Evolutionary conservation across 2,329 filamentous ascomycete genomes (phyloP), one percentile per base, ranked within the genome.

Genomic region (Akanthomyces lecanii): DNA sequence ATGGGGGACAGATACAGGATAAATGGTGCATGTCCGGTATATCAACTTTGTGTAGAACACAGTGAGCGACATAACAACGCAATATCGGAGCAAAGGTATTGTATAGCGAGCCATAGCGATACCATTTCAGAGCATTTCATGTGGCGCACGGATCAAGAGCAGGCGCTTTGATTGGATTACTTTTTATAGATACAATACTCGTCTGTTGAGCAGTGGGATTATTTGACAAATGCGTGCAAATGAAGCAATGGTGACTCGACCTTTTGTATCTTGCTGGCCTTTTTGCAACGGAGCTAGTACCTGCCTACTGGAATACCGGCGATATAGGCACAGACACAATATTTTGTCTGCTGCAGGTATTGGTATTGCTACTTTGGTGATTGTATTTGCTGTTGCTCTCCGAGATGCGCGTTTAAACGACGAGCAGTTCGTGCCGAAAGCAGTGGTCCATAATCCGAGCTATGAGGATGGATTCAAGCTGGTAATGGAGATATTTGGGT

Each of bases 301-400:
- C 21, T 21, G 21, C 21, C 21, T 21, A 21, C 21, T 21, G 21
- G 21, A 21, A 21, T 21, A 21, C 21, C 21, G 21, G 21, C 21
- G 21, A 2, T 82, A 82, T 67, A 75, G 79, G 68, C 71, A 80
- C 42, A 74, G 78, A 0, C 79, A 82, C 73, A 73, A 76, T 4
- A 68, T 80, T 25, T 74, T 82, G 7, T 75, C 73, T 58, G 80
- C 82, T 61, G 77, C 77, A 2, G 21, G 21, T 21, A 21, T 21
- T 21, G 80, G 81, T 30, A 71, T 82, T 30, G 79, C 76, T 52
- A 73, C 81, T 30, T 79, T 79, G 25, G 74, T 82, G 21, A 78
- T 82, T 30, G 73, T 63, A 1, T 79, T 82, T 56, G 76, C 78
- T 1, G 48, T 77, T 12, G 67, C 69, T 58, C 69, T 81, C 61